Conservation (phyloP, 2,329 filamentous ascomycete genomes). For the Fusarium incarnatum region DNA sequence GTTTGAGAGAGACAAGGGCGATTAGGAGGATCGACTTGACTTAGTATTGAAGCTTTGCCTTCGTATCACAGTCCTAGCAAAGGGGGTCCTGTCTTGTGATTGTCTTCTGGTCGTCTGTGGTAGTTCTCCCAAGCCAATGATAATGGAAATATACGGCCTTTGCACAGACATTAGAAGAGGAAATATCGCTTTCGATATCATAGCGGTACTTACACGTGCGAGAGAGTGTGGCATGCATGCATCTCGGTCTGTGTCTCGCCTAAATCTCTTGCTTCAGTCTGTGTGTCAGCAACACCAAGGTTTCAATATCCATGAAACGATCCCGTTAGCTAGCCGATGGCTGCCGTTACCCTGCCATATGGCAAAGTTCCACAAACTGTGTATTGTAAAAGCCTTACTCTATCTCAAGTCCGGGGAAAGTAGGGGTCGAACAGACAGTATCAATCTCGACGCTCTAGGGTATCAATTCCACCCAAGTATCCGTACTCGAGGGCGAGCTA, state of each 20-base stretch:
- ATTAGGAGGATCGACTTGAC: background rate
- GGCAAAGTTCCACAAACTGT: background rate
- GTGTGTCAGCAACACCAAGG: conserved; percentile 4
- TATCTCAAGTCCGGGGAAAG: background rate
- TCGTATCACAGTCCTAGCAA: background rate
- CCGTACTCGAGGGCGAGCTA: background rate
- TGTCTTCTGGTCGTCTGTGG: background rate
- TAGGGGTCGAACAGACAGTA: background rate
- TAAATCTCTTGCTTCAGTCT: background rate
- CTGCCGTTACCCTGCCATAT: background rate
- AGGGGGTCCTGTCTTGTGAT: too few species aligned
- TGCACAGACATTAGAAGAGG: background rate
- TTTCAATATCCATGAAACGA: background rate
- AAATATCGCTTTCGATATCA: background rate
- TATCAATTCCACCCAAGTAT: background rate
- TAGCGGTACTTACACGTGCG: background rate
- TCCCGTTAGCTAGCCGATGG: background rate
- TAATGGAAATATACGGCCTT: background rate
- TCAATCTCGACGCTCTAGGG: background rate
- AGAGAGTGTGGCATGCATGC: background rate
- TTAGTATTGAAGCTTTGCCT: background rate
- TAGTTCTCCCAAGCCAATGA: background rate
- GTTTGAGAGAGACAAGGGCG: background rate
- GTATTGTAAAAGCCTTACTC: background rate
- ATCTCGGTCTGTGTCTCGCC: background rate